Conservation (phyloP, 495 filamentous ascomycete species). For the Rhizodiscina lignyota region DNA sequence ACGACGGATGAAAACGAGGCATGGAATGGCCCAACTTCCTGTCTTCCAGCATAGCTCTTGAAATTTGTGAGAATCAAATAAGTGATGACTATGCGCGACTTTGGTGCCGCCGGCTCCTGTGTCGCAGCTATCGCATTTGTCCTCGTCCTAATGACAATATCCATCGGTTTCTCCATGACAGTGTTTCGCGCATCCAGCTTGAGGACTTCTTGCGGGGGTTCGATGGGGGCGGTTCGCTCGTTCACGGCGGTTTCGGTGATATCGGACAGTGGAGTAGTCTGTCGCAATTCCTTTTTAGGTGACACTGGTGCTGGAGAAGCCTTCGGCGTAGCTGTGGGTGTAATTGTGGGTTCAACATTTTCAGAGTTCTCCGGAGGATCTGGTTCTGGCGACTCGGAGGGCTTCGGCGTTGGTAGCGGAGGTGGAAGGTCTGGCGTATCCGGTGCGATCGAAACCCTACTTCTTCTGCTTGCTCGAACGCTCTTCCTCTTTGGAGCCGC, state of each 20-base stretch:
- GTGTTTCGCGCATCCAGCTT: conserved; percentile 59
- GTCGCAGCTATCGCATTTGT: conserved; percentile 44
- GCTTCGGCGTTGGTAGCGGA: conserved; percentile 34
- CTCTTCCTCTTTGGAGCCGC: conserved; percentile 54
- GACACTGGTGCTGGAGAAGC: conserved; percentile 1
- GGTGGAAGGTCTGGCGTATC: conserved; percentile 19
- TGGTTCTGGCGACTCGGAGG: conserved; percentile 33
- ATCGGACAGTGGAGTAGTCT: conserved; percentile 55
- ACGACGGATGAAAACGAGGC: conserved; percentile 97
- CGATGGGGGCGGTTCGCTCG: conserved; percentile 23
- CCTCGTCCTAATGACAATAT: conserved; percentile 82
- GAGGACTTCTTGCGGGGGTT: conserved; percentile 18
- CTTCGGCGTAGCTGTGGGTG: background rate
- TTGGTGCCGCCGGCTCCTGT: conserved; percentile 56
- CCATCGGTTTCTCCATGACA: conserved; percentile 75
- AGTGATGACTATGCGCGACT: conserved; percentile 76
- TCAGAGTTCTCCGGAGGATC: conserved; percentile 1
- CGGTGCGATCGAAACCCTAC: conserved; percentile 25
- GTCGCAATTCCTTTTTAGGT: conserved; percentile 16
- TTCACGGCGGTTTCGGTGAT: conserved; percentile 61
- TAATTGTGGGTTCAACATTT: background rate
- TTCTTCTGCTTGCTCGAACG: conserved; percentile 39
- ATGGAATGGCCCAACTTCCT: conserved; percentile 94
- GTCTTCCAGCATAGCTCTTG: conserved; percentile 92
- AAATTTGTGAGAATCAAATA: conserved; percentile 85